Percentiles rank a stretch among this genome's conserved stretches.
Conservation (phyloP, 108 stramenopile species). For the Hondaea fermentalgiana region DNA sequence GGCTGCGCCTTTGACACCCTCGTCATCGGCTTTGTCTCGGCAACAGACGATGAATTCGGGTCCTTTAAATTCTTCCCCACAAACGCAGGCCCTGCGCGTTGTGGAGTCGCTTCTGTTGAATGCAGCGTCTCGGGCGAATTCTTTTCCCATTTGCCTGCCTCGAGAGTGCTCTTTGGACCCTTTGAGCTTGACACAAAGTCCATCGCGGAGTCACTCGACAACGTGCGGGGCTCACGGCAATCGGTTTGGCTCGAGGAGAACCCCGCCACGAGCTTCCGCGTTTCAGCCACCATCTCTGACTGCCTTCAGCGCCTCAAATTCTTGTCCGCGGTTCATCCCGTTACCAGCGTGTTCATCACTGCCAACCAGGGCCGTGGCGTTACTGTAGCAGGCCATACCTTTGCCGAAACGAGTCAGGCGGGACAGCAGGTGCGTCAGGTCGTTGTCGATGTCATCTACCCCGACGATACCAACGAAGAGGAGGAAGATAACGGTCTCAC, state of each 20-base stretch:
- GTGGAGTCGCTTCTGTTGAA: slow-evolving; percentile 46
- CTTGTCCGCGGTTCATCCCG: neutral
- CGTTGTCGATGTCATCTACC: neutral
- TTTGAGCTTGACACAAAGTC: neutral
- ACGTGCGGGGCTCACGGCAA: neutral
- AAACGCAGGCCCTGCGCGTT: slow-evolving; percentile 28
- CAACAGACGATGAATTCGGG: slow-evolving; percentile 38
- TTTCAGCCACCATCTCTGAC: neutral
- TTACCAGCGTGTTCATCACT: neutral
- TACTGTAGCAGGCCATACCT: neutral
- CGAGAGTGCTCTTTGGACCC: slow-evolving; percentile 29
- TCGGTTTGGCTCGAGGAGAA: neutral
- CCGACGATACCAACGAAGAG: neutral
- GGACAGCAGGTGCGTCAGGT: neutral
- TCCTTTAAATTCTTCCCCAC: slow-evolving; percentile 36
- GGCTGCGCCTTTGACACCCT: slow-evolving; percentile 39
- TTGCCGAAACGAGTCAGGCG: neutral
- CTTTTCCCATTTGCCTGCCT: slow-evolving; percentile 35
- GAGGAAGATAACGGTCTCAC: no score
- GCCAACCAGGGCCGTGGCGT: neutral
- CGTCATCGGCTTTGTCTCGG: slow-evolving; percentile 33
- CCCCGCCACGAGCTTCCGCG: neutral
- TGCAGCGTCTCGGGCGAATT: slow-evolving; percentile 43
- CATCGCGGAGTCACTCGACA: neutral
- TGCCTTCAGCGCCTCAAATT: neutral